phyloP scores from a whole-genome alignment of 2,329 filamentous ascomycete species.

The Onygenales sp. region DNA sequence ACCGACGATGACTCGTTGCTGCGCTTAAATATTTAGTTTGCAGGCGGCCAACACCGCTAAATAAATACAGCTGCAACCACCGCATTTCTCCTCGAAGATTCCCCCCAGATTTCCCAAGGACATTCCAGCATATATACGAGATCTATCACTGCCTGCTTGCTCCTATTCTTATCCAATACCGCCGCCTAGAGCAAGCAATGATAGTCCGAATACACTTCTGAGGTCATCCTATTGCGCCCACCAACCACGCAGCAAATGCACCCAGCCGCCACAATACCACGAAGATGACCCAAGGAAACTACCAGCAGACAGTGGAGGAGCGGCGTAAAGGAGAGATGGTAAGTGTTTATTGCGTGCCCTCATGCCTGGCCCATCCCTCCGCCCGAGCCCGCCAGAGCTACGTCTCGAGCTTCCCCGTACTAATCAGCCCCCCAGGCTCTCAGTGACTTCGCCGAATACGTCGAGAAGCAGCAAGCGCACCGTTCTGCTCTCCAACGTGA shows the following conservation, averaged over 20 bases:
- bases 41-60: too few species aligned
- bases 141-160: neutral
- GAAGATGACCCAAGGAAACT: slow-evolving; percentile 27
- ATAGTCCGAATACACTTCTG: slow-evolving; percentile 7
- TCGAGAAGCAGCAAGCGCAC: slow-evolving; percentile 77
- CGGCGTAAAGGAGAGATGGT: slow-evolving; percentile 80
- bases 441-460: slow-evolving; percentile 95
- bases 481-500: slow-evolving; percentile 28
- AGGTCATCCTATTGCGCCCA: neutral
- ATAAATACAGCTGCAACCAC: too few species aligned
- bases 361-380: too few species aligned
- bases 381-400: too few species aligned
- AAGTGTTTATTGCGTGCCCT: slow-evolving; percentile 13
- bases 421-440: slow-evolving; percentile 49
- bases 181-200: slow-evolving; percentile 8
- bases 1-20: too few species aligned
- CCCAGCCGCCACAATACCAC: neutral
- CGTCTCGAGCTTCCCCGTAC: neutral
- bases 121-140: neutral
- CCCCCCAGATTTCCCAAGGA: neutral
- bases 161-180: neutral
- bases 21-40: too few species aligned
- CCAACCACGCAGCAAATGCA: neutral
- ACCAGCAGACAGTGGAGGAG: slow-evolving; percentile 63
- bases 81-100: too few species aligned